Percentiles rank a stretch among this genome's conserved stretches.
Conservation (phyloP, 2,329 filamentous ascomycete species). For the Leptographium flavum region DNA sequence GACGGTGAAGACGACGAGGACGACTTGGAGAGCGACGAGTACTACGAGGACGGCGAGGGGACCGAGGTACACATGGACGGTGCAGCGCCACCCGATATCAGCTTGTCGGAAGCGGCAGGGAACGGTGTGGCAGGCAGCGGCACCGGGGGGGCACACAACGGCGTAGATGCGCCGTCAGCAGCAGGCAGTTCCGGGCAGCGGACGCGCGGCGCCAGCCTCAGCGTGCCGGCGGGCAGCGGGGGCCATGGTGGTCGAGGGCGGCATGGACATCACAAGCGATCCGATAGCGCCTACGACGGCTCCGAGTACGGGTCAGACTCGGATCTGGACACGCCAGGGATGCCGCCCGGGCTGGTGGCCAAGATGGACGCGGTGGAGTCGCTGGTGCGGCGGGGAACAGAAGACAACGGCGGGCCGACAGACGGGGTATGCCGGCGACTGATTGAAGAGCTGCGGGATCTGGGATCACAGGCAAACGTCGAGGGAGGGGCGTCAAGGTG, state of each 20-base stretch:
- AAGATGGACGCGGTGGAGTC: slow-evolving; percentile 62
- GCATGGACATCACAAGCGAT: slow-evolving; percentile 30
- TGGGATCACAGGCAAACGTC: slow-evolving; percentile 59
- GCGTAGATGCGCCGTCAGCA: slow-evolving; percentile 21
- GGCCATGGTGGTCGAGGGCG: slow-evolving; percentile 5
- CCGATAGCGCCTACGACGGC: slow-evolving; percentile 50
- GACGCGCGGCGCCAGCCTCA: slow-evolving; percentile 24
- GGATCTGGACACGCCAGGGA: slow-evolving; percentile 54
- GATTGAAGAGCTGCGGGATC: slow-evolving; percentile 52
- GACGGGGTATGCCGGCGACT: slow-evolving; percentile 57
- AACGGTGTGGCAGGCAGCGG: slow-evolving; percentile 13
- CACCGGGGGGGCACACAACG: slow-evolving; percentile 22
- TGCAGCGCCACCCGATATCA: slow-evolving; percentile 20
- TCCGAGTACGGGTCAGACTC: slow-evolving; percentile 63
- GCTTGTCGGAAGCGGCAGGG: slow-evolving; percentile 15
- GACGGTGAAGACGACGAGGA: slow-evolving; percentile 44
- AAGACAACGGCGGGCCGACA: slow-evolving; percentile 47
- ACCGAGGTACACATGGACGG: not conserved
- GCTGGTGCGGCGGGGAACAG: slow-evolving; percentile 49
- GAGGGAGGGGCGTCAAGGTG: slow-evolving; percentile 60
- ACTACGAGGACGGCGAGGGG: slow-evolving; percentile 25
- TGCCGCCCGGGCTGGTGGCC: slow-evolving; percentile 50
- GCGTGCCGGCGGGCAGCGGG: slow-evolving; percentile 24
- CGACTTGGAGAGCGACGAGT: slow-evolving; percentile 27
- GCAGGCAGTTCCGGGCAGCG: slow-evolving; percentile 8